These are phyloP conservation scores for Candida nitratophila DNA, from an alignment of 805 yeast genomes.

Conservation along the genomic window DNA sequence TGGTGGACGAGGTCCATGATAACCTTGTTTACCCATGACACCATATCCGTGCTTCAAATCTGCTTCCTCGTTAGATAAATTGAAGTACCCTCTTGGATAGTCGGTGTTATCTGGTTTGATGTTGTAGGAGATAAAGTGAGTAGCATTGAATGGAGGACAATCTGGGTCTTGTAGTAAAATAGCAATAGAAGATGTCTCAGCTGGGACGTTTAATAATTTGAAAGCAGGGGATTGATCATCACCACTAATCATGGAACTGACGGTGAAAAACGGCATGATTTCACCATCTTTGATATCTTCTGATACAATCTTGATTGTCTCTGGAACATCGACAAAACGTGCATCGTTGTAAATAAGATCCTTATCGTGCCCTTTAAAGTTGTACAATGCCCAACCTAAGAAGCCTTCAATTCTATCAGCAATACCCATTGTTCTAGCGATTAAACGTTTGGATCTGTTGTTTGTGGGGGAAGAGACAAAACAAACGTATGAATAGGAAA, in stretches of 20 bases:
- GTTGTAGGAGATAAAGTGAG: slow-evolving; percentile 3
- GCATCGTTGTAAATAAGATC: background rate
- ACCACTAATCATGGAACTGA: background rate
- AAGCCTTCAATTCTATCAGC: background rate
- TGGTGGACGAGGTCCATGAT: slow-evolving; percentile 7
- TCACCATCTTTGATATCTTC: slow-evolving; percentile 2
- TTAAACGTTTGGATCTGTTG: too few species aligned
- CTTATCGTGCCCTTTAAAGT: slow-evolving; percentile 1
- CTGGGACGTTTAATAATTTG: background rate
- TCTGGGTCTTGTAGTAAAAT: slow-evolving; percentile 5
- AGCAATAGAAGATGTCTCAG: background rate
- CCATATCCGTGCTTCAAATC: slow-evolving; percentile 2
- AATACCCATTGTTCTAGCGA: too few species aligned
- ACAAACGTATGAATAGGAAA: too few species aligned
- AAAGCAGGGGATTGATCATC: slow-evolving; percentile 3
- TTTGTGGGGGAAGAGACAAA: too few species aligned
- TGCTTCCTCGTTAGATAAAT: background rate
- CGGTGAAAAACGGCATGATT: slow-evolving; percentile 1
- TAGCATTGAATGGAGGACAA: slow-evolving; percentile 2
- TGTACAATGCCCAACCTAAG: slow-evolving; percentile 1
- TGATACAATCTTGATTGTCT: slow-evolving; percentile 1
- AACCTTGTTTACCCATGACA: background rate
- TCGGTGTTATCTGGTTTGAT: background rate
- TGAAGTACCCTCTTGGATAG: slow-evolving; percentile 1
- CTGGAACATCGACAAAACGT: background rate